A percentile compares a stretch with the other conserved stretches of the same genome.
Evolutionary conservation across 1,139 yeast genomes (phyloP).

Genomic region (Lodderomyces beijingensis): DNA sequence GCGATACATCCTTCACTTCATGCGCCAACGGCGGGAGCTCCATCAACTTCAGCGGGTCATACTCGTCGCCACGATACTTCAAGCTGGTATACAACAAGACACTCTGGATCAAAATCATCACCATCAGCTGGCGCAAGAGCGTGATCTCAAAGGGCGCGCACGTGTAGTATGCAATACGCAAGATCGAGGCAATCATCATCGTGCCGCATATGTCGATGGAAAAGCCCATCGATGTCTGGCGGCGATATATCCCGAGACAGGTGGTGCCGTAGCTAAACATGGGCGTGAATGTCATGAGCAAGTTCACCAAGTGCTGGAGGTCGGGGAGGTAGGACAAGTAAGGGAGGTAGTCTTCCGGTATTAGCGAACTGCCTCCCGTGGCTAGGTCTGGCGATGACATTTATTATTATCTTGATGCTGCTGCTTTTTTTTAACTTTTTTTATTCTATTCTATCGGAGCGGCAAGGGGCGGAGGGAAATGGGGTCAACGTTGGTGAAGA

Average conservation of each 20-base stretch:
- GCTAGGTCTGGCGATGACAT: no score
- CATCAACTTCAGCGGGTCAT: constrained; percentile 39
- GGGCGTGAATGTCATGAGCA: constrained; percentile 68
- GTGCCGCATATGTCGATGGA: constrained; percentile 88
- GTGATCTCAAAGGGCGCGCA: constrained; percentile 78
- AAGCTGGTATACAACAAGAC: constrained; percentile 60
- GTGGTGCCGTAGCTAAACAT: constrained; percentile 84
- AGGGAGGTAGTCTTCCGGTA: constrained; percentile 21
- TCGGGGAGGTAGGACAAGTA: constrained; percentile 43
- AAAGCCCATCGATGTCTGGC: constrained; percentile 70
- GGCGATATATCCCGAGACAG: constrained; percentile 58
- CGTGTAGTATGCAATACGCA: constrained; percentile 71
- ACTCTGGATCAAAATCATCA: constrained; percentile 74
- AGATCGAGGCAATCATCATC: constrained; percentile 73
- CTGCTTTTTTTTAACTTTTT: background rate
- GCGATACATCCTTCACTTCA: no score
- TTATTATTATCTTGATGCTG: background rate
- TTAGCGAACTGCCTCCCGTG: no score
- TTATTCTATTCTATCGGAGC: background rate
- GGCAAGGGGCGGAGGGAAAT: no score
- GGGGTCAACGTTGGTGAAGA: no score
- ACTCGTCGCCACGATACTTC: constrained; percentile 40
- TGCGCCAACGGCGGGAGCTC: constrained; percentile 27
- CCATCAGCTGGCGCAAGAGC: constrained; percentile 66
- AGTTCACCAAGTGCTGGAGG: constrained; percentile 36